Evolutionary conservation across 176 grass and related monocot species (phyloP).

Genomic region (Lolium multiflorum): DNA sequence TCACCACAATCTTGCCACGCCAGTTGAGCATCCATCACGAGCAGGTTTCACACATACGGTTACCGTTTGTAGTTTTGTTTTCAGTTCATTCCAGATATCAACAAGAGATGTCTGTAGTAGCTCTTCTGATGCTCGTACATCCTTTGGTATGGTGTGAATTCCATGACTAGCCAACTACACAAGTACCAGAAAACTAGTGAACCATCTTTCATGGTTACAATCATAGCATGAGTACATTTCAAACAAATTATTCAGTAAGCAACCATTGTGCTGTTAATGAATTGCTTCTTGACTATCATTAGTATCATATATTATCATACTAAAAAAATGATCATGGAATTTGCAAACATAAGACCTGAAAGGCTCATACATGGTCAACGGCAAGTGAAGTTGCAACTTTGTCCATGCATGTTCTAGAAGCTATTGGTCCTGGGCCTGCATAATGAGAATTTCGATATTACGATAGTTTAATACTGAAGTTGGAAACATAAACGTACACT

Average conservation of each 20-base stretch:
- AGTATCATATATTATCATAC: slow-evolving; percentile 12
- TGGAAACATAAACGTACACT: slow-evolving; percentile 15
- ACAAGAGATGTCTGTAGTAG: slow-evolving; percentile 51
- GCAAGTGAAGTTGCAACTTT: slow-evolving; percentile 84
- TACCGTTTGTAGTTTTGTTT: slow-evolving; percentile 57
- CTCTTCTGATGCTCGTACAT: slow-evolving; percentile 63
- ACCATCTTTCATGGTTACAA: neutral
- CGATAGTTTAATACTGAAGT: slow-evolving; percentile 31
- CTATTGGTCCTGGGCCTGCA: slow-evolving; percentile 82
- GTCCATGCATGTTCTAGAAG: slow-evolving; percentile 92
- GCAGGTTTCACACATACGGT: slow-evolving; percentile 94
- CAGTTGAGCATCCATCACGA: slow-evolving; percentile 96
- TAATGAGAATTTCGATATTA: slow-evolving; percentile 25
- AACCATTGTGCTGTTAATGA: neutral
- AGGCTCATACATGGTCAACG: slow-evolving; percentile 72
- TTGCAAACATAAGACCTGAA: slow-evolving; percentile 33
- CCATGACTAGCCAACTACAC: slow-evolving; percentile 70
- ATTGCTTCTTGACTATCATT: neutral
- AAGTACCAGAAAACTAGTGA: slow-evolving; percentile 32
- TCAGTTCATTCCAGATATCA: slow-evolving; percentile 75
- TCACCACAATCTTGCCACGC: slow-evolving; percentile 94
- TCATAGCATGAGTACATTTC: neutral
- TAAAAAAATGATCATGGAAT: slow-evolving; percentile 3
- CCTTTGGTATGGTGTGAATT: slow-evolving; percentile 87
- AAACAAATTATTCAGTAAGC: neutral